Base-by-base conservation (phyloP, 2,329 filamentous ascomycete species). In the Colletotrichum eremochloae region DNA sequence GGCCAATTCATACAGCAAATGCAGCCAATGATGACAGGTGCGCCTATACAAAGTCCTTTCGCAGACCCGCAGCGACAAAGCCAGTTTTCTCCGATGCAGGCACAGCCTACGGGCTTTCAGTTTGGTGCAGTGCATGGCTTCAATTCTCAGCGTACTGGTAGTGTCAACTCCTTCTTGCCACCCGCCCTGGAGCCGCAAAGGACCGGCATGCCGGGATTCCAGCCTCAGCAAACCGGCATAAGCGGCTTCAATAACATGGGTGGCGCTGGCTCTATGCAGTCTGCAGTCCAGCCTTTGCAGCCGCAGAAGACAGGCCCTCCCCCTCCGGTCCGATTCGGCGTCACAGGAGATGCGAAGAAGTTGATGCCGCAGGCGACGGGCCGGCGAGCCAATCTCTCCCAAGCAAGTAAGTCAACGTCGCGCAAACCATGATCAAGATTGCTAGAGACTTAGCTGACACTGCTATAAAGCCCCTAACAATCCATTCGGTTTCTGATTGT, bases 281-380 rank as follows among this genome's bases (percentile, higher is more conserved):
- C 80, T 81, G 80, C 80, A 75, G 83, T 83, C 75, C 88, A 86
- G 24, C 80, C 83, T 66, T 76, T 86, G 75, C 79, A 84, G 75
- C 83, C 85, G 57, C 82, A 87, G 74, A 83, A 85, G 76, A 90
- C 85, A 48, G 87, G 86, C 1, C 96, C 96, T 8, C 87, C 96
- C 29, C 96, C 96, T 57, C 91, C 94, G 33, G 92, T 99, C 24
- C 90, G 94, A 72, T 99, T 99, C 80, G 96, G 96, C 50, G 91
- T 97, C 46, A 87, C 89, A 69, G 85, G 87, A 38, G 90, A 91
- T 61, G 85, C 90, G 40, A 94, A 95, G 83, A 96, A 93, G 81
- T 84, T 98, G 77, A 87, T 89, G 73, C 91, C 95, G 40, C 96
- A 98, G 84, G 89, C 94, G 38, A 99, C 96, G 8, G 96, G 96